Conservation (phyloP, 306 rosid species). For the Trifolium subterraneum region DNA sequence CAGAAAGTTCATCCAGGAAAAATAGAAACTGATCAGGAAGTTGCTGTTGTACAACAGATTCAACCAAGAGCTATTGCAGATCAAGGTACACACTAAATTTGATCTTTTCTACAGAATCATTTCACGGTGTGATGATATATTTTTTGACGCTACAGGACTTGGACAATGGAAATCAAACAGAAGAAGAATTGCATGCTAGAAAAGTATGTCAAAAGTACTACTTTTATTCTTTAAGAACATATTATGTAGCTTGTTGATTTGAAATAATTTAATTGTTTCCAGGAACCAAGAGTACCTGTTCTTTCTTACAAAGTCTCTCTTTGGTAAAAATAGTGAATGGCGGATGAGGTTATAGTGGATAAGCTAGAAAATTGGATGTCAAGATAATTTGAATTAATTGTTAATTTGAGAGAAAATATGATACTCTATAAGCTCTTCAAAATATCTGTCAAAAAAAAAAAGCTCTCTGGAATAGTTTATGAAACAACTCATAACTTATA, state of each 20-base stretch:
- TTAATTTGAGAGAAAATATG: too few species aligned
- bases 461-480: too few species aligned
- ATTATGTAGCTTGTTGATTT: neutral
- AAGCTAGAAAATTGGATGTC: too few species aligned
- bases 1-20: constrained; percentile 52
- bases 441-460: too few species aligned
- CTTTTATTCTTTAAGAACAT: constrained; percentile 12
- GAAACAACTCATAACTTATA: too few species aligned
- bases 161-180: constrained; percentile 57
- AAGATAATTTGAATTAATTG: too few species aligned
- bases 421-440: too few species aligned
- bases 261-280: constrained; percentile 40
- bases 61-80: constrained; percentile 50
- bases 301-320: constrained; percentile 49
- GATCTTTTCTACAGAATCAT: constrained; percentile 16
- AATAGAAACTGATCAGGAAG: constrained; percentile 41
- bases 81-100: constrained; percentile 54
- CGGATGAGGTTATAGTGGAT: too few species aligned
- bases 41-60: constrained; percentile 44
- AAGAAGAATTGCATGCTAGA: constrained; percentile 56
- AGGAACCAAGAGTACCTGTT: constrained; percentile 62
- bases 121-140: constrained; percentile 37
- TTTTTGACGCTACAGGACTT: constrained; percentile 52
- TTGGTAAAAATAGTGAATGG: too few species aligned
- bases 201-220: constrained; percentile 52